These are phyloP conservation scores for Ophiosphaerella herpotricha DNA, from an alignment of 2,329 filamentous ascomycete genomes.

Conservation along the genomic window DNA sequence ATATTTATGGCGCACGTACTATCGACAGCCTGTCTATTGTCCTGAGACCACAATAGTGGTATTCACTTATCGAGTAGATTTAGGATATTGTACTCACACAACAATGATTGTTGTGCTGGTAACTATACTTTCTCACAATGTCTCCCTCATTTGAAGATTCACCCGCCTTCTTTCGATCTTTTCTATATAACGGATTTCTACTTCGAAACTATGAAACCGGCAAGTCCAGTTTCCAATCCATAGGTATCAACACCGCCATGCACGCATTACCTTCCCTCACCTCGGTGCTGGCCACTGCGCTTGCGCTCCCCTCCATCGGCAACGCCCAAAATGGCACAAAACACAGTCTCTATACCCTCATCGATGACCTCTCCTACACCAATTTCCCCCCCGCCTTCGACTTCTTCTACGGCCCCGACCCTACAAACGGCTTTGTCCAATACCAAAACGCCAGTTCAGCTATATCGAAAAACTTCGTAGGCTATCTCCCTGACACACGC, in stretches of 20 bases:
- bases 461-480: constrained; percentile 16
- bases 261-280: neutral
- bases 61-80: neutral
- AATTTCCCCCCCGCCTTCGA: constrained; percentile 41
- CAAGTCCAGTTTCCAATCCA: neutral
- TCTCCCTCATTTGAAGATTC: too few relatives aligned
- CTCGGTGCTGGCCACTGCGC: constrained; percentile 14
- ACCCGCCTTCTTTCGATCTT: too few relatives aligned
- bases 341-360: constrained; percentile 22
- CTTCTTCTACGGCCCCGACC: constrained; percentile 35
- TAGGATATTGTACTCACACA: neutral
- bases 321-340: constrained; percentile 4
- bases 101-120: neutral
- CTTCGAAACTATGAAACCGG: too few relatives aligned
- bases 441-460: constrained; percentile 28
- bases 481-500: constrained; percentile 22
- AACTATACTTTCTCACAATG: neutral
- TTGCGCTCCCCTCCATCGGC: constrained; percentile 3
- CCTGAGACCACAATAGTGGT: neutral
- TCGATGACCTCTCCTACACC: constrained; percentile 33
- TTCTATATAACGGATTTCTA: too few relatives aligned
- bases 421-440: constrained; percentile 38
- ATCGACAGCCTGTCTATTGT: too few relatives aligned
- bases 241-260: constrained; percentile 1
- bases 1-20: too few relatives aligned